These are phyloP conservation scores for Solanum chaucha DNA, from an alignment of 257 asterid genomes.

Conservation along the genomic window DNA sequence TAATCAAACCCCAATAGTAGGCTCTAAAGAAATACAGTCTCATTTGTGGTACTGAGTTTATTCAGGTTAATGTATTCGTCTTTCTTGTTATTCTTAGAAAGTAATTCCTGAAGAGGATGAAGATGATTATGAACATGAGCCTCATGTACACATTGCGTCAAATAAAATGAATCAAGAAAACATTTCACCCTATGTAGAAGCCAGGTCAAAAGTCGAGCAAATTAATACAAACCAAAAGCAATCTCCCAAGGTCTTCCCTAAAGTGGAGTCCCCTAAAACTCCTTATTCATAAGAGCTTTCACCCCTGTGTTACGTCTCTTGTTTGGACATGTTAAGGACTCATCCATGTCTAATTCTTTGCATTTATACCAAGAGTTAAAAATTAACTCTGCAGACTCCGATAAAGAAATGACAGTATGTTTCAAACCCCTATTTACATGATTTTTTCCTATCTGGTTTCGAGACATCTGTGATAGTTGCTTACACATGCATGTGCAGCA, in stretches of 20 bases:
- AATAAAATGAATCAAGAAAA: slow-evolving; percentile 12
- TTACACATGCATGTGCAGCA: slow-evolving; percentile 38
- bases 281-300: slow-evolving; percentile 20
- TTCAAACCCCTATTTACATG: slow-evolving; percentile 3
- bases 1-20: not conserved
- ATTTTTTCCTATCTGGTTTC: not conserved
- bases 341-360: slow-evolving; percentile 23
- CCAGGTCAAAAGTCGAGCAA: slow-evolving; percentile 12
- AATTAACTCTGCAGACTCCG: slow-evolving; percentile 38
- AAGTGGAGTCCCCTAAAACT: slow-evolving; percentile 2
- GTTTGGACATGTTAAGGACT: slow-evolving; percentile 37
- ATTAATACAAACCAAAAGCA: slow-evolving; percentile 12
- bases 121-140: slow-evolving; percentile 18
- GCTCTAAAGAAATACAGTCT: not conserved
- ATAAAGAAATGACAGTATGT: slow-evolving; percentile 46
- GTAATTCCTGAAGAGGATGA: slow-evolving; percentile 36
- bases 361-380: slow-evolving; percentile 23
- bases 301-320: slow-evolving; percentile 48
- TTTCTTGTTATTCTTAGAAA: slow-evolving; percentile 22
- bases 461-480: slow-evolving; percentile 11
- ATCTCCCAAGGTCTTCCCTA: slow-evolving; percentile 32
- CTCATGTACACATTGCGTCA: not conserved
- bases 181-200: slow-evolving; percentile 16
- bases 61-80: not conserved
- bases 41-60: not conserved